Evolutionary conservation across 139 green algal genomes (phyloP).

Genomic region (Zygnema cylindricum): DNA sequence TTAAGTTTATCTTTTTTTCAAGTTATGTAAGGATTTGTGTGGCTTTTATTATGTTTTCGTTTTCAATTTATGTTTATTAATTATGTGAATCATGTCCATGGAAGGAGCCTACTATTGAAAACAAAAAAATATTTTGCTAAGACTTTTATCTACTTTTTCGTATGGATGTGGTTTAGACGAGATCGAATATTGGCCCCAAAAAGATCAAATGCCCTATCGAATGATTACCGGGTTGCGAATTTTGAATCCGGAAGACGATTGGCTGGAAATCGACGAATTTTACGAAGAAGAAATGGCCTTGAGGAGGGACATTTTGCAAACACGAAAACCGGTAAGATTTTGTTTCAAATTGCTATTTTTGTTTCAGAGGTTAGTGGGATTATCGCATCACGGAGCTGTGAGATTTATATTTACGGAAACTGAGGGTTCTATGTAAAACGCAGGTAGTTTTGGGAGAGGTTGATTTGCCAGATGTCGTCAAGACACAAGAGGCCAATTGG

Average conservation of each 20-base stretch:
- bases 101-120: too few relatives aligned
- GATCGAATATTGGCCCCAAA: neutral
- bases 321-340: neutral
- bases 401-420: too few relatives aligned
- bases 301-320: neutral
- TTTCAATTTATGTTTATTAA: too few relatives aligned
- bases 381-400: neutral
- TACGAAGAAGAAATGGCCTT: neutral
- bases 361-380: neutral
- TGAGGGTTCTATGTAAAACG: too few relatives aligned
- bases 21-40: too few relatives aligned
- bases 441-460: neutral
- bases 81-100: too few relatives aligned
- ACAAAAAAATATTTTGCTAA: too few relatives aligned
- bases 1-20: too few relatives aligned
- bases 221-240: neutral
- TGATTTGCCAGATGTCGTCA: neutral
- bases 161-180: too few relatives aligned
- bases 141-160: too few relatives aligned
- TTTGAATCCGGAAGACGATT: neutral
- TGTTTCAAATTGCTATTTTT: neutral
- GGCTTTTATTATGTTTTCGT: too few relatives aligned
- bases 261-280: neutral
- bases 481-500: neutral
- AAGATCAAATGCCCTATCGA: neutral